Evolutionary conservation across 495 filamentous ascomycete genomes (phyloP).

Genomic region (Trichoderma virens): DNA sequence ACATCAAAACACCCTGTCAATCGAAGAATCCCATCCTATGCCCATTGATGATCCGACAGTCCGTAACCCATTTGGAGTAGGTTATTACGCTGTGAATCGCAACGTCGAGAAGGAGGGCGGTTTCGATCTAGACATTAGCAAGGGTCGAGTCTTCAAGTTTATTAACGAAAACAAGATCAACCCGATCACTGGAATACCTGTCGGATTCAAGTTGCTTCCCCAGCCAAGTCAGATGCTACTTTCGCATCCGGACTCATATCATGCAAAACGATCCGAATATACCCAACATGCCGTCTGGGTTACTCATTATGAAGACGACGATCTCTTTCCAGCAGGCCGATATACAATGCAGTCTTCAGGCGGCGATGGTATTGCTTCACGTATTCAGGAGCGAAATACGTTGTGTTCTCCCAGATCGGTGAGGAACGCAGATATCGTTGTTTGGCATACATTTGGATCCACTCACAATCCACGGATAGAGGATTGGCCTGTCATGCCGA

Average conservation of each 20-base stretch:
- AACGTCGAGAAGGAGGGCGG: slow-evolving; percentile 47
- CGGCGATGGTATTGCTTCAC: background rate
- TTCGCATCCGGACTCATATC: slow-evolving; percentile 41
- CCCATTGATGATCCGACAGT: slow-evolving; percentile 64
- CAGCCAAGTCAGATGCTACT: slow-evolving; percentile 1
- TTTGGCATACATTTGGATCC: slow-evolving; percentile 95
- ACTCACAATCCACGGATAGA: slow-evolving; percentile 90
- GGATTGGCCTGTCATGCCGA: slow-evolving; percentile 87
- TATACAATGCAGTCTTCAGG: slow-evolving; percentile 38
- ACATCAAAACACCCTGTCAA: slow-evolving; percentile 74
- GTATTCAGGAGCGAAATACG: background rate
- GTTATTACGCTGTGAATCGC: slow-evolving; percentile 20
- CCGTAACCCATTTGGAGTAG: slow-evolving; percentile 84
- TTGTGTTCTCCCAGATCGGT: slow-evolving; percentile 42
- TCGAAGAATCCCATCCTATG: slow-evolving; percentile 62
- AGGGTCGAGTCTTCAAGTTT: slow-evolving; percentile 67
- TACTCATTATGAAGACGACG: slow-evolving; percentile 64
- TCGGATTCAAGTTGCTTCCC: slow-evolving; percentile 3
- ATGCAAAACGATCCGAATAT: slow-evolving; percentile 67
- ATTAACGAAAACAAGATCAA: slow-evolving; percentile 37
- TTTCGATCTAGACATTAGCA: slow-evolving; percentile 48
- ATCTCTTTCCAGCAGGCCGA: slow-evolving; percentile 80
- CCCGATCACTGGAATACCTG: slow-evolving; percentile 61
- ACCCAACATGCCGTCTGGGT: slow-evolving; percentile 53
- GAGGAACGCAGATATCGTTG: slow-evolving; percentile 79